Conservation (phyloP, 2,329 filamentous ascomycete genomes). For the Microcyclosporella mali region DNA sequence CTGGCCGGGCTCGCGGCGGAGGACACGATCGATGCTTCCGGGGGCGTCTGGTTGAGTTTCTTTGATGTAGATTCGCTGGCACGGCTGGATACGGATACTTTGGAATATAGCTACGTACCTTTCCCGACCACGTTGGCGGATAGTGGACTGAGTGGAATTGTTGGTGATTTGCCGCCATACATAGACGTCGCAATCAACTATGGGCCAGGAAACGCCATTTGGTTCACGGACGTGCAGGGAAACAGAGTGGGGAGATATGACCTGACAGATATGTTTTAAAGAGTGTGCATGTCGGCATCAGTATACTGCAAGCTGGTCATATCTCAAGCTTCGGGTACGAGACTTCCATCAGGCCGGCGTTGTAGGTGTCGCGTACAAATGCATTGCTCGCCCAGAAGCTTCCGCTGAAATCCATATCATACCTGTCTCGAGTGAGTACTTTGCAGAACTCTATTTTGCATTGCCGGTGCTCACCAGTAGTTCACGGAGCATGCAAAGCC, state of each 20-base stretch:
- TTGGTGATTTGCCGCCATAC: slow-evolving; percentile 13
- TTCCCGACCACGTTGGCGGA: slow-evolving; percentile 4
- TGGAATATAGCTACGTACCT: slow-evolving; percentile 12
- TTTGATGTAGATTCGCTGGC: slow-evolving; percentile 14
- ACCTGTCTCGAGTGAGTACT: too few species aligned
- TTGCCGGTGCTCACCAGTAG: slow-evolving; percentile 60
- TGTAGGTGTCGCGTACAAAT: slow-evolving; percentile 39
- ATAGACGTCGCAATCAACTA: slow-evolving; percentile 19
- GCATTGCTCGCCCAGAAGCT: slow-evolving; percentile 57
- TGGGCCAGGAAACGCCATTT: slow-evolving; percentile 17
- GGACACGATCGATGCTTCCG: slow-evolving; percentile 18
- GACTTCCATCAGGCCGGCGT: slow-evolving; percentile 12
- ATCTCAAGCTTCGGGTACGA: slow-evolving; percentile 19
- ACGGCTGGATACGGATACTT: slow-evolving; percentile 14
- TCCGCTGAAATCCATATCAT: slow-evolving; percentile 71
- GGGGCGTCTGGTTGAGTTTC: slow-evolving; percentile 16
- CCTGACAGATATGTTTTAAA: background rate
- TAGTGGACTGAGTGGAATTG: slow-evolving; percentile 3
- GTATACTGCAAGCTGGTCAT: too few species aligned
- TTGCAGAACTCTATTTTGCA: slow-evolving; percentile 31
- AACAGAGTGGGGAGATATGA: slow-evolving; percentile 16
- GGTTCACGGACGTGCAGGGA: slow-evolving; percentile 10
- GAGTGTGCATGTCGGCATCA: background rate
- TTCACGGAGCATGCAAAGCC: slow-evolving; percentile 73
- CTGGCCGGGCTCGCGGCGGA: slow-evolving; percentile 13